phyloP scores from a whole-genome alignment of 2,329 filamentous ascomycete genomes.

The Botrytis porri region DNA sequence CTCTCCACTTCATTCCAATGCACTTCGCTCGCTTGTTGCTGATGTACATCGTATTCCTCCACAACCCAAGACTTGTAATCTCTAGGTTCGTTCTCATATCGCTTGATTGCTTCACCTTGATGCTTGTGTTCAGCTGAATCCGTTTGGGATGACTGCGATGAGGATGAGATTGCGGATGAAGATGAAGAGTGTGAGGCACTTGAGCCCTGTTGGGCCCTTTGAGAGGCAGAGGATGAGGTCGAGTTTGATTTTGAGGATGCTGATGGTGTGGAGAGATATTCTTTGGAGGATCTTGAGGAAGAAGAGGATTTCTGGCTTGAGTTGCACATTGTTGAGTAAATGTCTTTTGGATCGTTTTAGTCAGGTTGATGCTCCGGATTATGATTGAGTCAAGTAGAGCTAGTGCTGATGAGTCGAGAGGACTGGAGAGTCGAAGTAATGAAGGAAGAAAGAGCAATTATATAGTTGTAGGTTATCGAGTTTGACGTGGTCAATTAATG shows the following conservation, averaged over 20 bases:
- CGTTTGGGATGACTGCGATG: background rate
- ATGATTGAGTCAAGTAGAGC: background rate
- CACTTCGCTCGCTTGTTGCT: slow-evolving; percentile 21
- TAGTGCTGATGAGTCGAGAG: background rate
- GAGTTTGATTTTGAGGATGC: slow-evolving; percentile 1
- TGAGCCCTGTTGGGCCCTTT: slow-evolving; percentile 1
- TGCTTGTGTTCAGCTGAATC: background rate
- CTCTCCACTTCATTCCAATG: slow-evolving; percentile 19
- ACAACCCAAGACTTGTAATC: slow-evolving; percentile 26
- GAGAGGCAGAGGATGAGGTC: slow-evolving; percentile 10
- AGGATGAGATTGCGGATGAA: background rate
- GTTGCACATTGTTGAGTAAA: background rate
- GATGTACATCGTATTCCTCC: slow-evolving; percentile 26
- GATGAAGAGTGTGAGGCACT: background rate
- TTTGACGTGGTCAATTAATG: slow-evolving; percentile 3
- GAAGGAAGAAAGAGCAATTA: background rate
- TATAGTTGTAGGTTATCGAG: background rate
- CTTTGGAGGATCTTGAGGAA: slow-evolving; percentile 2
- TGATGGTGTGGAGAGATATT: background rate
- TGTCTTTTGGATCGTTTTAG: background rate
- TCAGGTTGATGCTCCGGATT: background rate
- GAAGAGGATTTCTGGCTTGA: slow-evolving; percentile 5
- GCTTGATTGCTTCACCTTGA: background rate
- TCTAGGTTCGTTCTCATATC: slow-evolving; percentile 21
- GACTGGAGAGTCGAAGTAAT: background rate